Percentiles rank a stretch among this genome's conserved stretches.
Conservation (phyloP, 306 rosid species). For the Gynostemma pentaphyllum region DNA sequence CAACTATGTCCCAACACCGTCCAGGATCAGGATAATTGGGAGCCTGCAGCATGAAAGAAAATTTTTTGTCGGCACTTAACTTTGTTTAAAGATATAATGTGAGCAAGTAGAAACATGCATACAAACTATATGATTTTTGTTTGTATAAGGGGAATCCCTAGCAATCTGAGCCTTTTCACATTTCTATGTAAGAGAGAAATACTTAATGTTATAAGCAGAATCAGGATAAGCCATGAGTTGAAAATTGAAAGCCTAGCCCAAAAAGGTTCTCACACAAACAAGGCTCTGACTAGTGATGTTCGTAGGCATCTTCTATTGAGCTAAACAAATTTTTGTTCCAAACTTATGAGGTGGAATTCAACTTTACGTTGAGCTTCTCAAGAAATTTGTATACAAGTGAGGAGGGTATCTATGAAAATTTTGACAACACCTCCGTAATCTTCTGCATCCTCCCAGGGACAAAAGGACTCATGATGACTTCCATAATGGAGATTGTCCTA, state of each 20-base stretch:
- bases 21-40: constrained; percentile 93
- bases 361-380: not conserved
- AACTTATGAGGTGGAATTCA: not conserved
- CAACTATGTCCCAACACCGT: constrained; percentile 96
- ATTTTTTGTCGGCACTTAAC: not conserved
- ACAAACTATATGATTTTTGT: not conserved
- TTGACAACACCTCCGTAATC: too few species aligned
- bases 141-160: not conserved
- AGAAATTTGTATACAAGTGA: too few species aligned
- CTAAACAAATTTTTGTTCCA: not conserved
- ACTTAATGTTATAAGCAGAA: not conserved
- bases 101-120: constrained; percentile 3
- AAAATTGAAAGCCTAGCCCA: not conserved
- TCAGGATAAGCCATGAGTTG: not conserved
- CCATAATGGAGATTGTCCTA: not conserved
- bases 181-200: not conserved
- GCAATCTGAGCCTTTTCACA: not conserved
- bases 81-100: not conserved
- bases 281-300: not conserved
- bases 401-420: too few species aligned
- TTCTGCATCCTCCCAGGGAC: too few species aligned
- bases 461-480: too few species aligned
- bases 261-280: not conserved
- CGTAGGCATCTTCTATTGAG: not conserved
- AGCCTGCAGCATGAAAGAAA: constrained; percentile 43